Base-by-base conservation (phyloP, 352 stramenopile species). In the Globisporangium splendens region DNA sequence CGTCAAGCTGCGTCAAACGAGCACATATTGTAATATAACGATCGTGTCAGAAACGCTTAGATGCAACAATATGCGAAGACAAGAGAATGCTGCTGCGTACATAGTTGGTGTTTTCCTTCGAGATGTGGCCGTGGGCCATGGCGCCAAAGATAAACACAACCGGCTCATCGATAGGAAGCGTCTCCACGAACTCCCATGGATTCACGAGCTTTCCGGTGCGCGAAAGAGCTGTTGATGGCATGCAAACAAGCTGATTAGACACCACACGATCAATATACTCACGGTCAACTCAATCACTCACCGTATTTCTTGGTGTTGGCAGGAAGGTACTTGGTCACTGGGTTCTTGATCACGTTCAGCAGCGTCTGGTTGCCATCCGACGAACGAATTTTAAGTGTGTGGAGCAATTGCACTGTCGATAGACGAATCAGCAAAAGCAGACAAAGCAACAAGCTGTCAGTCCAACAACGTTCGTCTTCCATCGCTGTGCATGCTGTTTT, bases 311-410 rank as follows among this genome's bases (percentile, higher is more conserved):
- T 89, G 56, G 79, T 94, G 65, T 97, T 98, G 24, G 97, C 86
- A 14, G 96, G 96, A 33, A 99, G 79, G 82, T 99, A 88, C 70
- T 95, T 89, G 54, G 96, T 98, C 61, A 99, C 86, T 7, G 97
- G 97, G 85, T 99, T 99, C 73, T 99, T 99, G 67, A 99, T 98
- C 35, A 99, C 96, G 65, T 98, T 99, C 60, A 99, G 86, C 41
- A 99, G 79, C 46, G 93, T 99, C 35, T 97, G 91, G 57, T 95
- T 97, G 59, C 91, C 89, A 57, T 98, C 93, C n/a, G 92, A 96
- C 51, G 97, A 98, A 59, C 98, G 96, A 70, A 99, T 99, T 79
- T 99, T 99, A 72, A 99, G 91, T 79, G 98, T 99, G 82, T 99
- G 97, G 20, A 99, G 86, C 58, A 99, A 71, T 89, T 99, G 98